These are phyloP conservation scores for Mollisiaceae sp. DNA, from an alignment of 2,329 filamentous ascomycete species.

Conservation along the genomic window DNA sequence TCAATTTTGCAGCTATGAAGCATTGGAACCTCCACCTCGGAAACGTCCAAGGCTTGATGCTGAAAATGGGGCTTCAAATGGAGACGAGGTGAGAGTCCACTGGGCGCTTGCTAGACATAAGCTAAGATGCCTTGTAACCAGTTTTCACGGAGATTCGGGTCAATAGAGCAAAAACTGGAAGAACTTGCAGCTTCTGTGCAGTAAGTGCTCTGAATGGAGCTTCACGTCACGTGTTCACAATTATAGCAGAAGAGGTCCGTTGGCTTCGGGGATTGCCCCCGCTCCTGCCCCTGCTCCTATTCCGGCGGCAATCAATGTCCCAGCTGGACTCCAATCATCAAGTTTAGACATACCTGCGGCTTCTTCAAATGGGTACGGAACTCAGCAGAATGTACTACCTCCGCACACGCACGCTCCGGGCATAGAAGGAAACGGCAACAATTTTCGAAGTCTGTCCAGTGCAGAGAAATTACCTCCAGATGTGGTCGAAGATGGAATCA, in stretches of 20 bases:
- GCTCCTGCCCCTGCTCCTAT: neutral
- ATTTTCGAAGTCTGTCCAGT: neutral
- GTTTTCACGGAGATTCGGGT: constrained; percentile 29
- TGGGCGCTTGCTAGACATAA: neutral
- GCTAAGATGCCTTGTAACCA: neutral
- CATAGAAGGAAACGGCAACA: neutral
- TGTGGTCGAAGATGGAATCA: constrained; percentile 27
- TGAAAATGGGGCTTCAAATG: neutral
- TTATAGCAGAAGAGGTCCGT: neutral
- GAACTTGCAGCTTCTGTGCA: constrained; percentile 28
- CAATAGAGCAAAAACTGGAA: constrained; percentile 30
- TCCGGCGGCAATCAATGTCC: neutral
- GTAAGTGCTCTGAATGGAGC: constrained; percentile 9
- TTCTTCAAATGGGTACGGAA: neutral
- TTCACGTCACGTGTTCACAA: neutral
- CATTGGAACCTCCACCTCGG: constrained; percentile 9
- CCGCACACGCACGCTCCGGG: neutral
- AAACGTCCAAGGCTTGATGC: constrained; percentile 23
- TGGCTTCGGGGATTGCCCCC: neutral
- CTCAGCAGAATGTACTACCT: neutral
- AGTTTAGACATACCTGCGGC: neutral
- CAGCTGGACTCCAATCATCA: neutral
- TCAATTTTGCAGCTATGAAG: constrained; percentile 25
- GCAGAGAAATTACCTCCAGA: constrained; percentile 17
- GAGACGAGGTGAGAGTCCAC: neutral